A percentile compares a stretch with the other conserved stretches of the same genome.
Evolutionary conservation across 1,284 basidiomycete species (phyloP).

Genomic region (Apiotrichum laibachii): DNA sequence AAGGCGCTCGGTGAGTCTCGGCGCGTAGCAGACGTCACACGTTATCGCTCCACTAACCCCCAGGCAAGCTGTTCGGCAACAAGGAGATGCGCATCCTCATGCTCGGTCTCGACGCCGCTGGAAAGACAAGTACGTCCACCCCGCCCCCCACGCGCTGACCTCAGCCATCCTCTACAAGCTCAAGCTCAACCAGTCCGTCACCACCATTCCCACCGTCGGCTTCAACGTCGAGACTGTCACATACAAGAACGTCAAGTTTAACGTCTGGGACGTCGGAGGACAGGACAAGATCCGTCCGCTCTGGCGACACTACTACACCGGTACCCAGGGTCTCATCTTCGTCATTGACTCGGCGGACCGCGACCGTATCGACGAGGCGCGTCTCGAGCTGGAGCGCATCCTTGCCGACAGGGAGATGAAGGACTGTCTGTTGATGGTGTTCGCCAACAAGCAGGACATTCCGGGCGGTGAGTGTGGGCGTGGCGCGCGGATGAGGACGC

Average conservation of each 20-base stretch:
- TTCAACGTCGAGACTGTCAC: slow-evolving; percentile 99
- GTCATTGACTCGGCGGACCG: slow-evolving; percentile 74
- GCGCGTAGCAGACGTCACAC: neutral
- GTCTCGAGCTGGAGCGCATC: slow-evolving; percentile 94
- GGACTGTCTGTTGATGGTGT: slow-evolving; percentile 92
- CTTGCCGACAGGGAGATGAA: slow-evolving; percentile 98
- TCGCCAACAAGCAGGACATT: slow-evolving; percentile 99
- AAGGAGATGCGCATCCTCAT: slow-evolving; percentile 64
- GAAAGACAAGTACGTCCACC: slow-evolving; percentile 73
- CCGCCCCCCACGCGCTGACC: neutral
- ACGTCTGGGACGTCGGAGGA: slow-evolving; percentile 99
- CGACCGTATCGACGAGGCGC: slow-evolving; percentile 93
- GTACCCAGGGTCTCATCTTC: slow-evolving; percentile 62
- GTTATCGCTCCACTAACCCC: neutral
- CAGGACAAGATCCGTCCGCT: slow-evolving; percentile 98
- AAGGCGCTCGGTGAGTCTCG: slow-evolving; percentile 48
- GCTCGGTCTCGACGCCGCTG: slow-evolving; percentile 92
- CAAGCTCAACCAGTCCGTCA: slow-evolving; percentile 97
- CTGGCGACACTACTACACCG: slow-evolving; percentile 93
- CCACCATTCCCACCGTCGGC: slow-evolving; percentile 90
- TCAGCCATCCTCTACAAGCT: slow-evolving; percentile 96
- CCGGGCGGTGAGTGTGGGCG: slow-evolving; percentile 84
- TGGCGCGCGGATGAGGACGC: neutral
- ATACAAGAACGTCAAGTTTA: slow-evolving; percentile 99
- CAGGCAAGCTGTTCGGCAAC: slow-evolving; percentile 60